phyloP scores from a whole-genome alignment of 768 basidiomycete genomes.

The Paxillus rubicundulus region DNA sequence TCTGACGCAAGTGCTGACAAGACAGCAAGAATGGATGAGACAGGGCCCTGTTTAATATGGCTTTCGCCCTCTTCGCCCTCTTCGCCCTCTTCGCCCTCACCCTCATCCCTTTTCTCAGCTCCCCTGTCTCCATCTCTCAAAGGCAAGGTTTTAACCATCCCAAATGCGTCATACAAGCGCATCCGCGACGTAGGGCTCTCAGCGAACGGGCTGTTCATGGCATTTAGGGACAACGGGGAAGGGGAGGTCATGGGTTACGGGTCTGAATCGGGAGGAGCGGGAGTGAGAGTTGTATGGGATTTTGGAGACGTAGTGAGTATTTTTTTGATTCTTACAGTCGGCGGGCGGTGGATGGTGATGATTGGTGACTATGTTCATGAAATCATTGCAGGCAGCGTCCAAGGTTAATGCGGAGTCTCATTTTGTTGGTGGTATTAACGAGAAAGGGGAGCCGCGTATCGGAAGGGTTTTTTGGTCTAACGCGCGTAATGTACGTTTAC shows the following conservation, averaged over 20 bases:
- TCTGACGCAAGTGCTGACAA: background rate
- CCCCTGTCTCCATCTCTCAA: constrained; percentile 51
- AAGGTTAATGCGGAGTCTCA: constrained; percentile 44
- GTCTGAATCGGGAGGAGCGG: constrained; percentile 34
- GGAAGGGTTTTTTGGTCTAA: constrained; percentile 70
- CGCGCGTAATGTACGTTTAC: constrained; percentile 44
- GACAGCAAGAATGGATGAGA: background rate
- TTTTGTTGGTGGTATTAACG: constrained; percentile 57
- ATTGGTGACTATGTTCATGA: background rate
- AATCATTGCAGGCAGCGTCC: constrained; percentile 38
- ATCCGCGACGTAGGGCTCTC: constrained; percentile 63
- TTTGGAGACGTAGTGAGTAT: constrained; percentile 52
- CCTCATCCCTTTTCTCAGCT: constrained; percentile 32
- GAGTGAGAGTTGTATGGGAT: constrained; percentile 46
- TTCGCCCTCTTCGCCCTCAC: constrained; percentile 7
- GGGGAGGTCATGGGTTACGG: constrained; percentile 52
- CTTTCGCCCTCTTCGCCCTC: constrained; percentile 25
- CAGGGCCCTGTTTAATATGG: constrained; percentile 34
- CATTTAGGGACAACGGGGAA: constrained; percentile 51
- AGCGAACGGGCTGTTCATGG: constrained; percentile 59
- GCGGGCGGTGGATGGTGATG: background rate
- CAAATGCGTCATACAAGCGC: constrained; percentile 44
- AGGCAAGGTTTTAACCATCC: constrained; percentile 42
- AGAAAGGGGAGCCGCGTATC: constrained; percentile 51
- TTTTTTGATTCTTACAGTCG: constrained; percentile 24